Percentiles rank a stretch among this genome's conserved stretches.
These are phyloP conservation scores for Boletus reticulatus DNA, from an alignment of 768 basidiomycete genomes.

Conservation along the genomic window DNA sequence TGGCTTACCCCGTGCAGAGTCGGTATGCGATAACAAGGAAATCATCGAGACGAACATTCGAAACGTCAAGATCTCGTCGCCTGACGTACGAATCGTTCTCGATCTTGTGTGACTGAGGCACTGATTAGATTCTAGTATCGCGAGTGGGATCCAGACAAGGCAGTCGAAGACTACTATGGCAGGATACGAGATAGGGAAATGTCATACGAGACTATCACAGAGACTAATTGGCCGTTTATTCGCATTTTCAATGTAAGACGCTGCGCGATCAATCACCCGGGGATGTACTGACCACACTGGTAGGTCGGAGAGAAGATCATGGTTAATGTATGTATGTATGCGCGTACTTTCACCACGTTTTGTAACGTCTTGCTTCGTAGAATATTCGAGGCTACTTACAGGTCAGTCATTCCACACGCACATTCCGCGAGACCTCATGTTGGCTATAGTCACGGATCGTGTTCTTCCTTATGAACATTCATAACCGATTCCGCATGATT, in stretches of 20 bases:
- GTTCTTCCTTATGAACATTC: constrained; percentile 99
- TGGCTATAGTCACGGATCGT: constrained; percentile 79
- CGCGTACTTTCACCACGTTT: background rate
- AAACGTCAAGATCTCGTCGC: constrained; percentile 96
- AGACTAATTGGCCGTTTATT: constrained; percentile 89
- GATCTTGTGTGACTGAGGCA: background rate
- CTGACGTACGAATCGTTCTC: constrained; percentile 64
- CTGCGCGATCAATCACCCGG: background rate
- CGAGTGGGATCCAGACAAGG: constrained; percentile 89
- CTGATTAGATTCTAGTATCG: constrained; percentile 60
- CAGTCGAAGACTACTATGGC: constrained; percentile 88
- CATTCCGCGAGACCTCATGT: constrained; percentile 1
- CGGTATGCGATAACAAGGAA: constrained; percentile 86
- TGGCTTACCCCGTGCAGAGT: constrained; percentile 53
- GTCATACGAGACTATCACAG: constrained; percentile 89
- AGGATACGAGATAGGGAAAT: constrained; percentile 86
- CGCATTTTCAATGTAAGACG: constrained; percentile 82
- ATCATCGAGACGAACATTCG: constrained; percentile 94
- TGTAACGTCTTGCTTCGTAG: constrained; percentile 34
- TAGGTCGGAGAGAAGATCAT: constrained; percentile 95
- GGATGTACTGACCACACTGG: constrained; percentile 3
- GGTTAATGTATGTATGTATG: constrained; percentile 66
- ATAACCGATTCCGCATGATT: constrained; percentile 89
- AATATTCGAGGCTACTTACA: constrained; percentile 88
- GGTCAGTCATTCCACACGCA: constrained; percentile 36